A percentile compares a stretch with the other conserved stretches of the same genome.
Conservation (phyloP, 371 early-diverging fungal species). For the Dinochytrium kinnereticum region DNA sequence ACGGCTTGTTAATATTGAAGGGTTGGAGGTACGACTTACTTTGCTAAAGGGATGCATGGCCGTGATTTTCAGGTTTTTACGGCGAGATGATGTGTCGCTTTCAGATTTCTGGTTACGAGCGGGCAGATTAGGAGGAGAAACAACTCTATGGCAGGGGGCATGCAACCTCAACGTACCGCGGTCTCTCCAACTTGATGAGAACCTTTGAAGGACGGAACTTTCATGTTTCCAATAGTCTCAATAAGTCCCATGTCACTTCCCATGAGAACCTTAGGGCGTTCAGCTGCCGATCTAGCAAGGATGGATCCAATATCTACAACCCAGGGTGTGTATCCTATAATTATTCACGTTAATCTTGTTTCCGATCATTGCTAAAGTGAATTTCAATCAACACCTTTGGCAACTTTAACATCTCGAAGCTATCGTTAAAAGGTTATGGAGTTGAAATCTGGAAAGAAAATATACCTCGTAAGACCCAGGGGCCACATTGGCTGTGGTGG, state of each 20-base stretch:
- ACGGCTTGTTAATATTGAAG: too few species aligned
- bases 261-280: neutral
- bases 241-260: slow-evolving; percentile 34
- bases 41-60: slow-evolving; percentile 19
- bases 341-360: neutral
- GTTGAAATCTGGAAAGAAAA: neutral
- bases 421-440: neutral
- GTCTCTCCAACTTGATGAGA: neutral
- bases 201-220: slow-evolving; percentile 11
- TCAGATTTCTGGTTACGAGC: slow-evolving; percentile 11
- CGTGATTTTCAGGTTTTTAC: slow-evolving; percentile 2
- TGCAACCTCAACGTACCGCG: neutral
- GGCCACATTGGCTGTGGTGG: neutral
- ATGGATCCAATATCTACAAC: slow-evolving; percentile 2
- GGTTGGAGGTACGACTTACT: too few species aligned
- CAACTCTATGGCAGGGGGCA: too few species aligned
- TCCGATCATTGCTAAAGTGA: neutral
- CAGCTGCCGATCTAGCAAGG: slow-evolving; percentile 22
- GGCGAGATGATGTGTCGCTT: neutral
- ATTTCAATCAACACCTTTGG: slow-evolving; percentile 6
- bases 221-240: slow-evolving; percentile 21
- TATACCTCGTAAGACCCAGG: slow-evolving; percentile 14
- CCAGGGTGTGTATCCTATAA: slow-evolving; percentile 23
- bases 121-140: neutral
- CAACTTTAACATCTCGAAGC: neutral